These are phyloP conservation scores for Cladosporium sp. DNA, from an alignment of 2,329 filamentous ascomycete genomes.

Conservation along the genomic window DNA sequence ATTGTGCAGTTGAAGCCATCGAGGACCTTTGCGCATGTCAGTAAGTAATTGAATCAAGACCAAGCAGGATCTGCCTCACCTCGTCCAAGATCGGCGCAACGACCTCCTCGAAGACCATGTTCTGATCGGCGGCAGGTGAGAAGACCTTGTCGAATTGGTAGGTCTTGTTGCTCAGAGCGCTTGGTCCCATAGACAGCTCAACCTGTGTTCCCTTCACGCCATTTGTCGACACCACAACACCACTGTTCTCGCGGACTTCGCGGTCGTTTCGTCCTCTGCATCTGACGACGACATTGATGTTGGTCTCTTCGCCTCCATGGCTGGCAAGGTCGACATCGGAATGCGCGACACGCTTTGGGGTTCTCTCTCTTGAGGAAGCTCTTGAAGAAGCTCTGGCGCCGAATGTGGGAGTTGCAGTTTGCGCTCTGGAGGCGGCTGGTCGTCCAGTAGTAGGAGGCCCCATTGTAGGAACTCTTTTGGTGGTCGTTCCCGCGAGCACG, in stretches of 20 bases:
- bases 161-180: conserved; percentile 89
- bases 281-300: conserved; percentile 95
- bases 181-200: conserved; percentile 88
- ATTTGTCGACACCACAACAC: conserved; percentile 84
- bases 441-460: conserved; percentile 49
- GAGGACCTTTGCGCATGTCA: conserved; percentile 67
- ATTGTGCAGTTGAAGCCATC: conserved; percentile 97
- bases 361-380: conserved; percentile 60
- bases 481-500: conserved; percentile 18
- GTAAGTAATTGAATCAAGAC: not conserved
- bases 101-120: conserved; percentile 92
- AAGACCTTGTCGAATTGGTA: conserved; percentile 98
- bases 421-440: conserved; percentile 43
- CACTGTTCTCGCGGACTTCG: conserved; percentile 91
- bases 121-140: conserved; percentile 89
- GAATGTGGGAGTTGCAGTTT: conserved; percentile 50
- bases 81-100: conserved; percentile 91
- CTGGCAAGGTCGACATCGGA: conserved; percentile 69
- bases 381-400: conserved; percentile 66
- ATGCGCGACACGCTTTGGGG: conserved; percentile 78
- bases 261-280: conserved; percentile 91
- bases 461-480: conserved; percentile 44
- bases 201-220: conserved; percentile 84
- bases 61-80: conserved; percentile 53
- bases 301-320: conserved; percentile 76